phyloP scores from a whole-genome alignment of 2,329 filamentous ascomycete genomes.

The Monosporascus sp. region DNA sequence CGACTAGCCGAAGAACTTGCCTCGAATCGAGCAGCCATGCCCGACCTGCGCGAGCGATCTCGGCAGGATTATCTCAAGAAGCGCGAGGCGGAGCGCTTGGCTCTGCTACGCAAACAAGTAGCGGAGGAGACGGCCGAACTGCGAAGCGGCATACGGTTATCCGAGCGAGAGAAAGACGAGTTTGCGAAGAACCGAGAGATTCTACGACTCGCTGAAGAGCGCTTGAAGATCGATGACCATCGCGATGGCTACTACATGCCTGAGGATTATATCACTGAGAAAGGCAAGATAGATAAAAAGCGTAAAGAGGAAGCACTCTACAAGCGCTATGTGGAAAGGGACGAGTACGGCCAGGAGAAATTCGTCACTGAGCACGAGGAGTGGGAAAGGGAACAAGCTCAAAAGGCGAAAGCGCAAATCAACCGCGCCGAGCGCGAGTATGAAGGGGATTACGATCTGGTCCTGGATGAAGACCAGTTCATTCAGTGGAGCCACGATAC shows the following conservation, averaged over 20 bases:
- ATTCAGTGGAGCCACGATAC: conserved; percentile 80
- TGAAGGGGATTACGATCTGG: conserved; percentile 82
- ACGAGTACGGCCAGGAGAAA: conserved; percentile 81
- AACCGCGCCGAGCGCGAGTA: conserved; percentile 67
- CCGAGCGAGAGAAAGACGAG: conserved; percentile 74
- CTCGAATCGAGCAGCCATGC: conserved; percentile 65
- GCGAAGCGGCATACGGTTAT: conserved; percentile 67
- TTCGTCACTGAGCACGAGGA: conserved; percentile 93
- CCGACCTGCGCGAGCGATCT: conserved; percentile 75
- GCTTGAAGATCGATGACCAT: conserved; percentile 83
- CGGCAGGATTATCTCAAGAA: conserved; percentile 93
- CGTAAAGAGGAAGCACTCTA: conserved; percentile 88
- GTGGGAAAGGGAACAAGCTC: conserved; percentile 87
- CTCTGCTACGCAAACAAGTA: conserved; percentile 84
- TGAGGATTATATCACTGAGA: conserved; percentile 91
- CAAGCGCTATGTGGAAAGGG: conserved; percentile 81
- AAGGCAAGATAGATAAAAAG: conserved; percentile 80
- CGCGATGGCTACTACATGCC: conserved; percentile 89
- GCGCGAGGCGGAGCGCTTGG: conserved; percentile 78
- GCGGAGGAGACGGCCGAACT: conserved; percentile 81
- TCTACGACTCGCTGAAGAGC: conserved; percentile 74
- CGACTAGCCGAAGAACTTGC: conserved; percentile 62
- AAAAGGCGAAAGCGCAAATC: conserved; percentile 84
- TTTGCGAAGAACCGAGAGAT: conserved; percentile 86
- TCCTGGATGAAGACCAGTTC: conserved; percentile 84